Conservation (phyloP, 148 eudicot species). For the Chenopodium formosanum region DNA sequence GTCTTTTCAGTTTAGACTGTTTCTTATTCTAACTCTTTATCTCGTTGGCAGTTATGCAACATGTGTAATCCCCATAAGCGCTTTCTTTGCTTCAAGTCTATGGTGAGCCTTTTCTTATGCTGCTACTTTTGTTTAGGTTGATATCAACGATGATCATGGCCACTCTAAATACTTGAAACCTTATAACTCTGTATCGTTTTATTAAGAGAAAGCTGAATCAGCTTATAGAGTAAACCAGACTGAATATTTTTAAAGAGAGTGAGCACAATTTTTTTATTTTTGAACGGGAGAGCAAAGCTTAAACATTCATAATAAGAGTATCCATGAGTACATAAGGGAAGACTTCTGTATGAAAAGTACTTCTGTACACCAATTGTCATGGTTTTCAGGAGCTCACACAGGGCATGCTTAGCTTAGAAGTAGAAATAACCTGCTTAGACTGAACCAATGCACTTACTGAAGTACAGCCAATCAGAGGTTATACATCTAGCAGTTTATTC, state of each 20-base stretch:
- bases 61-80: constrained; percentile 82
- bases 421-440: not conserved
- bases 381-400: not conserved
- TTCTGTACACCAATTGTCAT: not conserved
- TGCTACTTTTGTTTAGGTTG: not conserved
- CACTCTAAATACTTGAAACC: not conserved
- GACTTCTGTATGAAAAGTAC: no score
- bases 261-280: no score
- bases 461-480: not conserved
- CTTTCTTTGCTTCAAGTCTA: constrained; percentile 91
- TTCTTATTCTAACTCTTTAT: constrained; percentile 21
- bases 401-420: not conserved
- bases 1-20: not conserved
- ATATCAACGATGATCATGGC: not conserved
- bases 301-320: no score
- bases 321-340: no score
- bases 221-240: not conserved
- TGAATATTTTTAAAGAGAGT: not conserved
- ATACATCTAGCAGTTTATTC: not conserved
- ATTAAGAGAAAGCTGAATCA: not conserved
- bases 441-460: not conserved
- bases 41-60: constrained; percentile 58
- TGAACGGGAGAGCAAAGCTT: no score
- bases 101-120: constrained; percentile 47
- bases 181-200: not conserved